Evolutionary conservation across 768 basidiomycete genomes (phyloP), one percentile per base, ranked within the genome.

Genomic region (Lactarius evosmus): DNA sequence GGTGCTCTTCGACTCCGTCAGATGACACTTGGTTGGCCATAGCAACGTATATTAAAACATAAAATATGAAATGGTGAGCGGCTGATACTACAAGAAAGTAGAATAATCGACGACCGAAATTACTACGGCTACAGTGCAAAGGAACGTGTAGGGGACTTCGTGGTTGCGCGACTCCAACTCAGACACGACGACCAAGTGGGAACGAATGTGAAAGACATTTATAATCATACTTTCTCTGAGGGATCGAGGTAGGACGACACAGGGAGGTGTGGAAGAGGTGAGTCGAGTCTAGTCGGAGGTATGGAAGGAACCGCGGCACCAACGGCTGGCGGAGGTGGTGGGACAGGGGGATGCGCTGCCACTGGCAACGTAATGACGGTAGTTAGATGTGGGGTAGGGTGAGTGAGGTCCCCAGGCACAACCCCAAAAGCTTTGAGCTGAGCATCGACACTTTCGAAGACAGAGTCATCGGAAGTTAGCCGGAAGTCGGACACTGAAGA

Each of bases 191-290:
- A n/a, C 8, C n/a, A 44, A 44, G 8, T 12, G 17, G 46, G 12
- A 49, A 49, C 25, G 22, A 49, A 25, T 25, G 46, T 41, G 12
- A 49, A 16, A 49, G 12, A 46, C 44, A 12, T 6, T 5, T 9
- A 17, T 44, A 14, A 6, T 65, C 33, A 65, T 36, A 61, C 55
- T 4, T 41, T 34, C 25, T 61, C 59, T 5, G 32, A 40, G 17
- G 7, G 6, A 57, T 57, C 50, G 25, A 25, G 27, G 25, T 27
- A 33, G 29, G 59, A 56, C 5, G 55, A 46, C 2, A 40, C 54
- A 3, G 64, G 64, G 2, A 49, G 59, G 19, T 65, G 64, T 14
- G 64, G 63, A 44, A 65, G 59, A 8, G 59, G 55, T 7, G 55
- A 50, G 7, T 65, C 9, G 25, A 57, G 59, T 46, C 64, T 34